Conservation (phyloP, 805 yeast species). For the Teunomyces gatunensis region DNA sequence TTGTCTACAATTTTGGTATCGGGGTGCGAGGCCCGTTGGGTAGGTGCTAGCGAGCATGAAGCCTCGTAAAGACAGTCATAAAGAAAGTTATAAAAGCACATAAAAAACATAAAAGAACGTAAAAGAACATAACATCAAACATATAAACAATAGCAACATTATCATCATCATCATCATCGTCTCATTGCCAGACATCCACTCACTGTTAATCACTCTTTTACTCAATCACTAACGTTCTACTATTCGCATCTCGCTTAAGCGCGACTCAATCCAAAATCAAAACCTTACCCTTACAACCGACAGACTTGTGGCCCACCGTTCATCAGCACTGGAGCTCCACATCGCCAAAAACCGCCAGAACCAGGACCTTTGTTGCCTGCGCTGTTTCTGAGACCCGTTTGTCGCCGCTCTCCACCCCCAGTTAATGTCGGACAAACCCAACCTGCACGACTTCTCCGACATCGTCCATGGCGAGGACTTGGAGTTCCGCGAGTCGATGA, state of each 20-base stretch:
- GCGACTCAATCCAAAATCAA: neutral
- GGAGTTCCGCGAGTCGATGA: conserved; percentile 26
- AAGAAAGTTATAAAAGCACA: too few species aligned
- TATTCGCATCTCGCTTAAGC: neutral
- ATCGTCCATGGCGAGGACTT: conserved; percentile 37
- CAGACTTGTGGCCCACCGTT: neutral
- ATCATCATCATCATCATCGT: too few species aligned
- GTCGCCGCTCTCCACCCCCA: neutral
- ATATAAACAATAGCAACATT: too few species aligned
- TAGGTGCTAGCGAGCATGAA: too few species aligned
- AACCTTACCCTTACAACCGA: neutral
- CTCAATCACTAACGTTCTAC: too few species aligned
- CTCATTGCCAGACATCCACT: neutral
- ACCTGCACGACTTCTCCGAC: conserved; percentile 31
- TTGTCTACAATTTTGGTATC: too few species aligned
- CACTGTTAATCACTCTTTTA: too few species aligned
- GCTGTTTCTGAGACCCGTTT: neutral
- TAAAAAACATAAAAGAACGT: too few species aligned
- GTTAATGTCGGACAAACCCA: neutral
- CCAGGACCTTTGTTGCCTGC: neutral
- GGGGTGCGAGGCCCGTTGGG: too few species aligned
- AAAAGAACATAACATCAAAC: too few species aligned
- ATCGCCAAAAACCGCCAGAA: too few species aligned
- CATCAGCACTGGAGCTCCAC: neutral
- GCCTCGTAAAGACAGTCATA: too few species aligned